Evolutionary conservation across 192 early-diverging fungal genomes (phyloP).

Genomic region (Cetraspora pellucida): DNA sequence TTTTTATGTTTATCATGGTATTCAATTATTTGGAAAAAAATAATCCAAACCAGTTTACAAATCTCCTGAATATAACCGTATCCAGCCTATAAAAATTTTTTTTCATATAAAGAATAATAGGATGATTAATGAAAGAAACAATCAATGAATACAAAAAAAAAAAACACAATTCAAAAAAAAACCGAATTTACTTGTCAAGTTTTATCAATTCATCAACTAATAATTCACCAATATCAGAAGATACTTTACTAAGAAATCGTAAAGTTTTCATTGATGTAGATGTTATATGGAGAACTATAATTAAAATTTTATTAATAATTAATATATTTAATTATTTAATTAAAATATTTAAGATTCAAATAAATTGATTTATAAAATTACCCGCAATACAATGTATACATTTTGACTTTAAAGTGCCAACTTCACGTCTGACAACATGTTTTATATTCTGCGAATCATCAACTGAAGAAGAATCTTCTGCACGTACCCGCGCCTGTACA

Average conservation of each 20-base stretch:
- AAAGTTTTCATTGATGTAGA: not conserved
- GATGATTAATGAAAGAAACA: no score
- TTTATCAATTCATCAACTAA: slow-evolving; percentile 1
- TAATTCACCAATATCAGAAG: not conserved
- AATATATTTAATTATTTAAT: not conserved
- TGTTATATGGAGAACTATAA: not conserved
- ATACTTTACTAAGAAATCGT: not conserved
- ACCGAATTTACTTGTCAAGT: not conserved
- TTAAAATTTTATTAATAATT: not conserved
- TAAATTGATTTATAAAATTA: not conserved
- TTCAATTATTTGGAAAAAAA: not conserved
- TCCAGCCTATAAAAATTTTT: not conserved
- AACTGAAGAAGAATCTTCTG: not conserved
- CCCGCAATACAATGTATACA: not conserved
- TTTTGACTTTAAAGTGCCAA: not conserved
- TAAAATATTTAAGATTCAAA: not conserved
- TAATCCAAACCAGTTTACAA: not conserved
- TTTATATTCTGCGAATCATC: not conserved
- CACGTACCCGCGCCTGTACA: not conserved
- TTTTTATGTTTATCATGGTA: not conserved
- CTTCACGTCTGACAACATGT: not conserved
- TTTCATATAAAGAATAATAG: no score
- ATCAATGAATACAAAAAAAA: no score
- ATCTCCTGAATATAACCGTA: not conserved
- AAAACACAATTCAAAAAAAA: no score